Base-by-base conservation (phyloP, 2,329 filamentous ascomycete species). In the Hirsutella minnesotensis region DNA sequence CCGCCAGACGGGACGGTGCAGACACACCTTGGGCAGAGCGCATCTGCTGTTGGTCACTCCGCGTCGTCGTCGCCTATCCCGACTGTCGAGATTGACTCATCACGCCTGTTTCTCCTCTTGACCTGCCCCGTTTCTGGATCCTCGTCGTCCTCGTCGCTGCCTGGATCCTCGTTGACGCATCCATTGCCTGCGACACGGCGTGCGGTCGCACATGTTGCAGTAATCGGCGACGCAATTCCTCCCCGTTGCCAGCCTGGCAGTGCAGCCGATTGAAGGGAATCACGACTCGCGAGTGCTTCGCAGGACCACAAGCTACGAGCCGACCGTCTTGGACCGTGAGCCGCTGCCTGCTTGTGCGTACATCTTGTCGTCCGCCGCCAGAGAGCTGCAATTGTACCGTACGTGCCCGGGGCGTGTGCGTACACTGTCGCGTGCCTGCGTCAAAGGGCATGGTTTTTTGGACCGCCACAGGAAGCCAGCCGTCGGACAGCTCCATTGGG, bases 381-480 rank as follows among this genome's bases (percentile, higher is more conserved):
- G 18, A 19, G n/a, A 22, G 5, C 13, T n/a, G 13, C 34, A 15
- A 15, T 20, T 8, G 9, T 19, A 37, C 22, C 39, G 36, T 33
- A 31, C n/a, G 20, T 9, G 19, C 15, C 16, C 18, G 21, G 39
- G 42, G 44, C 34, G 44, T 33, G 42, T 39, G 48, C 40, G 46
- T 44, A 44, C 47, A 21, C 24, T 33, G 20, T 36, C 43, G 45
- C 36, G 46, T 49, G 48, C 37, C 44, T 49, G 48, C 46, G 44
- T 49, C 48, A 46, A 48, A 46, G 37, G 44, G 30, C 41, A 33
- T 35, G 9, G n/a, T 22, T 19, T 38, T 43, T 42, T 38, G 43
- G 43, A 30, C 41, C 42, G 40, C 46, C 48, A 45, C 48, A 27
- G 29, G 24, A 37, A 31, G 12, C 30, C 24, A 35, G 24, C 24